Evolutionary conservation across 768 basidiomycete species (phyloP), one percentile per base, ranked within the genome.

Genomic region (Leucocoprinus birnbaumii): DNA sequence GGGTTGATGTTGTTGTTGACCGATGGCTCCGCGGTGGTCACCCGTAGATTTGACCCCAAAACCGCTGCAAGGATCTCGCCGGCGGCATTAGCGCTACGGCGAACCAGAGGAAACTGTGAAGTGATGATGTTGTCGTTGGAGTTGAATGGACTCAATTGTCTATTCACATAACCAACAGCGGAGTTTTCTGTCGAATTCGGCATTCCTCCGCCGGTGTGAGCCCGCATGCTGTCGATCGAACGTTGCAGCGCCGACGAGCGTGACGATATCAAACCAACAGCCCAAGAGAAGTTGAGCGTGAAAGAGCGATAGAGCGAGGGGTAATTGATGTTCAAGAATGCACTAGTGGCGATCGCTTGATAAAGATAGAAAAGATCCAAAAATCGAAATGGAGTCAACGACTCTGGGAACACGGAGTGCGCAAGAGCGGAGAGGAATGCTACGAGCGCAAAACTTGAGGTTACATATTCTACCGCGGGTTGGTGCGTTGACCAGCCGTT

Each of bases 401-500:
- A 71, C 41, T 80, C 74, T 21, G 80, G 70, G 48, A 65, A 51
- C 16, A 74, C 63, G 16, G 88, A 87, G 56, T 85, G 77, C 76
- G 75, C 80, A 42, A 87, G 71, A 1, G 88, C 85, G 9, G 86
- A 73, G 21, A 93, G 65, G 35, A 82, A 73, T 27, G 91, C 74
- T 35, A 82, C 74, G n/a, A 92, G 65, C 6, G 82, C 73, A 49
- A 91, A 68, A 18, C 76, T 84, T 21, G 82, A 89, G 7, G 89
- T 87, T 1, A 80, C 73, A 89, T 91, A 96, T 61, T 85, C 80
- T 11, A 93, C 94, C 13, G 82, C 82, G 10, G 73, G 66, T 66
- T 91, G 90, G 56, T 82, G 84, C 1, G 85, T 80, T 1, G 94
- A 90, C 80, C 86, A 86, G 9, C 95, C 95, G 66, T 99, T 99